Evolutionary conservation across 345 rosid species (phyloP), one percentile per base, ranked within the genome.

Genomic region (Eucalyptus cladocalyx): DNA sequence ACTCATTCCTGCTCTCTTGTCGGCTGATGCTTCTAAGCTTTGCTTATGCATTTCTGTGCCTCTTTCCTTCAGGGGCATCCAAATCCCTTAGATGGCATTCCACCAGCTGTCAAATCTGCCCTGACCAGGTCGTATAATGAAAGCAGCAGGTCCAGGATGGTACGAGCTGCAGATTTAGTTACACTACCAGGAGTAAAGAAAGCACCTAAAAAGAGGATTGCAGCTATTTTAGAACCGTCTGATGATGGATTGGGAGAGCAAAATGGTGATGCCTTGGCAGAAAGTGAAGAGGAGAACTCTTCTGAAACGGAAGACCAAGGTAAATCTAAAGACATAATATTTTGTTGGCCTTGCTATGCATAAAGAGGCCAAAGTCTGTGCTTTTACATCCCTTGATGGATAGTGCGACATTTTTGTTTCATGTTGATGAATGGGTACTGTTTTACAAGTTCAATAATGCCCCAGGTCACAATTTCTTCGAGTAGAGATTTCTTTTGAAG

Each of bases 121-220:
- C 87, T 98, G 92, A 98, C 99, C 3, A 95, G 93, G 92, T 95
- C 97, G 88, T 98, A 98, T 86, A 97, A 97, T 15, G 99, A 94
- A 92, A 91, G 87, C 62, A 95, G 92, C 93, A 97, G 95, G 91
- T 91, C 93, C 42, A 92, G 95, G 90, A 95, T 95, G 95, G 97
- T 94, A 58, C 98, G 97, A 83, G 94, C 96, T 89, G 98, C 99
- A n/a, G 99, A 98, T 93, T 90, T 97, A 91, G 95, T 95, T 49
- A 89, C 94, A 65, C 93, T 98, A 91, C 98, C 99, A 56, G 99
- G 99, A 87, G 86, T 93, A 53, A 98, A 95, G 87, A 97, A 96
- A 93, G 96, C 94, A 9, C 95, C 97, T 49, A 96, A 92, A 93
- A 98, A 96, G 93, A 96, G 95, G 45, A 93, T 95, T 89, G 97